Evolutionary conservation across 2,329 filamentous ascomycete species (phyloP).

Genomic region (Fusarium drepaniforme): DNA sequence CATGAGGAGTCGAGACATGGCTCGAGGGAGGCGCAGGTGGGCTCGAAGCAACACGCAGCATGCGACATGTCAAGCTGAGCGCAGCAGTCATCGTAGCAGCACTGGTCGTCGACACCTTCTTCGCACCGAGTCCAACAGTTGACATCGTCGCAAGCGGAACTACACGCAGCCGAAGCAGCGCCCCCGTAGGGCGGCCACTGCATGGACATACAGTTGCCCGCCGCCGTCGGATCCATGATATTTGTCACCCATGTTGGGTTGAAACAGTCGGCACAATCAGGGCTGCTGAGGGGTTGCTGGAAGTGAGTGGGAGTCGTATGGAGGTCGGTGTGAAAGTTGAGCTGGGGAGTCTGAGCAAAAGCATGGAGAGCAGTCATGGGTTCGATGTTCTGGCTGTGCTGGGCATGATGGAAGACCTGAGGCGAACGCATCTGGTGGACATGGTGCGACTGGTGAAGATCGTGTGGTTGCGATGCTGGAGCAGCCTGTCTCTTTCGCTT

Average conservation of each 20-base stretch:
- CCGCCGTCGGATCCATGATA: slow-evolving; percentile 28
- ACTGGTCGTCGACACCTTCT: slow-evolving; percentile 47
- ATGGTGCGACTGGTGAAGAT: slow-evolving; percentile 28
- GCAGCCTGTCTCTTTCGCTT: slow-evolving; percentile 27
- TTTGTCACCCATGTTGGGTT: slow-evolving; percentile 28
- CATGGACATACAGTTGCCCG: slow-evolving; percentile 30
- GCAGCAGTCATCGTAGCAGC: slow-evolving; percentile 53
- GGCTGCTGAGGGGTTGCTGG: slow-evolving; percentile 25
- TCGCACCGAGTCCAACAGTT: slow-evolving; percentile 51
- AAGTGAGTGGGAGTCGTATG: slow-evolving; percentile 32
- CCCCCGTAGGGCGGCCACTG: slow-evolving; percentile 44
- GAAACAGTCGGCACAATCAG: slow-evolving; percentile 18
- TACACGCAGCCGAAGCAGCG: slow-evolving; percentile 49
- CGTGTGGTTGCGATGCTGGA: slow-evolving; percentile 17
- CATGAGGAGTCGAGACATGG: slow-evolving; percentile 53
- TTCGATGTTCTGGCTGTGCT: slow-evolving; percentile 32
- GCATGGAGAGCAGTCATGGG: slow-evolving; percentile 39
- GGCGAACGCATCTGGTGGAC: slow-evolving; percentile 30
- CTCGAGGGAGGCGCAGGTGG: slow-evolving; percentile 49
- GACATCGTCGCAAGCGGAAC: slow-evolving; percentile 48
- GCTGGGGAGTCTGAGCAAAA: slow-evolving; percentile 35
- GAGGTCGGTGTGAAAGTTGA: slow-evolving; percentile 25
- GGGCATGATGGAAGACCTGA: slow-evolving; percentile 22
- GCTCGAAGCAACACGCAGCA: slow-evolving; percentile 45
- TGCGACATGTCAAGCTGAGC: slow-evolving; percentile 38